A percentile compares a stretch with the other conserved stretches of the same genome.
phyloP scores from a whole-genome alignment of 495 filamentous ascomycete genomes.

The Thermothielavioides terrestris region DNA sequence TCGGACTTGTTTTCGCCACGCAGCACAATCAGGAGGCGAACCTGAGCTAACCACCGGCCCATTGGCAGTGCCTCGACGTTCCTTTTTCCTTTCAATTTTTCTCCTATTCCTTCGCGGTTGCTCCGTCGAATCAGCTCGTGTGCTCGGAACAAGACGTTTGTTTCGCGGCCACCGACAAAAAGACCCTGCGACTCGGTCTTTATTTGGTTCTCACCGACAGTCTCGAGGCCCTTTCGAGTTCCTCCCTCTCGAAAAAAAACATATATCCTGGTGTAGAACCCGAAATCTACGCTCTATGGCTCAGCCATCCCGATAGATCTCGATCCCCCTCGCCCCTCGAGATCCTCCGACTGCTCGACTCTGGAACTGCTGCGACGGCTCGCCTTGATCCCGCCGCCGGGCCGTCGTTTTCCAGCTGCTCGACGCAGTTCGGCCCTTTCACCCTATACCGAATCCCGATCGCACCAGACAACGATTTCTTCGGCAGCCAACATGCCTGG shows the following conservation, averaged over 20 bases:
- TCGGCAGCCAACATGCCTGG: conserved; percentile 48
- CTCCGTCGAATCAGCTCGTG: neutral
- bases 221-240: neutral
- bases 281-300: conserved; percentile 32
- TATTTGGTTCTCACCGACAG: neutral
- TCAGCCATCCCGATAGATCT: conserved; percentile 34
- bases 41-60: neutral
- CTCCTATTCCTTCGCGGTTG: conserved; percentile 9
- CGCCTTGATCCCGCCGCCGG: conserved; percentile 9
- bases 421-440: conserved; percentile 30
- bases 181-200: neutral
- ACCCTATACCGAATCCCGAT: conserved; percentile 8
- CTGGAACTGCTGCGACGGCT: conserved; percentile 26
- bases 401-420: conserved; percentile 30
- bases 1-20: neutral
- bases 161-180: neutral
- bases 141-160: neutral
- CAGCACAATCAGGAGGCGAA: neutral
- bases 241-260: neutral
- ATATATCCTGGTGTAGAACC: neutral
- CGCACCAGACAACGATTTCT: neutral
- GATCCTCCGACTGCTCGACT: conserved; percentile 32
- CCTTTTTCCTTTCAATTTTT: conserved; percentile 21
- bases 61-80: conserved; percentile 19
- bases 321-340: conserved; percentile 17